A percentile compares a stretch with the other conserved stretches of the same genome.
phyloP scores from a whole-genome alignment of 371 early-diverging fungal species.

The Parasitella parasitica region DNA sequence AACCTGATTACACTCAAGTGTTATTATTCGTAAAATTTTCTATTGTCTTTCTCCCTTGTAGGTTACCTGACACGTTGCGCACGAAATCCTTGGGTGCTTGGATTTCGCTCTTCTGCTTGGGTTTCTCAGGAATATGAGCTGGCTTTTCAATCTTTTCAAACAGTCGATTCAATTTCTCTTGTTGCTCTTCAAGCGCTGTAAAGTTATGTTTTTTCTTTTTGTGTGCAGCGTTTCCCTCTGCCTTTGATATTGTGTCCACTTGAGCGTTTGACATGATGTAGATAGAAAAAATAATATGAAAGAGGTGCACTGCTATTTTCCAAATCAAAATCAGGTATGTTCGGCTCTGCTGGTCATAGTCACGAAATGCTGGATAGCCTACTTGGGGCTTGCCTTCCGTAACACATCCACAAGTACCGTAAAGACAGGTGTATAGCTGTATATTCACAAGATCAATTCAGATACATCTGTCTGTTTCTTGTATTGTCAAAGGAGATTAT shows the following conservation, averaged over 20 bases:
- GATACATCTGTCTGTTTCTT: too few species aligned
- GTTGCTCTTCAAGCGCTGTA: constrained; percentile 54
- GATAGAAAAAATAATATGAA: background rate
- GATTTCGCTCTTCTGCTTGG: constrained; percentile 36
- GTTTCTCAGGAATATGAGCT: constrained; percentile 57
- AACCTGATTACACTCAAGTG: constrained; percentile 58
- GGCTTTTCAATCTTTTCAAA: constrained; percentile 83
- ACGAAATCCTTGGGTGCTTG: constrained; percentile 78
- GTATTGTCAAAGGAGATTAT: too few species aligned
- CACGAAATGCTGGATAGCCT: too few species aligned
- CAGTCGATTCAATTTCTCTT: constrained; percentile 68
- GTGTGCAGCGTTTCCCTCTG: background rate
- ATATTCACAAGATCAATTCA: too few species aligned
- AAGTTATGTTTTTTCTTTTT: constrained; percentile 41
- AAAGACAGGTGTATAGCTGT: too few species aligned
- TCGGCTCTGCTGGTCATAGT: too few species aligned
- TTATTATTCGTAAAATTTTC: too few species aligned
- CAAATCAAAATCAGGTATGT: too few species aligned
- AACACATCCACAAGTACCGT: too few species aligned
- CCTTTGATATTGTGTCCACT: background rate
- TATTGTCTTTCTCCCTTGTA: background rate
- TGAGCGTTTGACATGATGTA: background rate
- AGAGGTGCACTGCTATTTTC: background rate
- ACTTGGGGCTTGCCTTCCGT: too few species aligned
- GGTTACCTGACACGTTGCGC: constrained; percentile 73